phyloP scores from a whole-genome alignment of 495 filamentous ascomycete species.

The Alectoria sarmentosa region DNA sequence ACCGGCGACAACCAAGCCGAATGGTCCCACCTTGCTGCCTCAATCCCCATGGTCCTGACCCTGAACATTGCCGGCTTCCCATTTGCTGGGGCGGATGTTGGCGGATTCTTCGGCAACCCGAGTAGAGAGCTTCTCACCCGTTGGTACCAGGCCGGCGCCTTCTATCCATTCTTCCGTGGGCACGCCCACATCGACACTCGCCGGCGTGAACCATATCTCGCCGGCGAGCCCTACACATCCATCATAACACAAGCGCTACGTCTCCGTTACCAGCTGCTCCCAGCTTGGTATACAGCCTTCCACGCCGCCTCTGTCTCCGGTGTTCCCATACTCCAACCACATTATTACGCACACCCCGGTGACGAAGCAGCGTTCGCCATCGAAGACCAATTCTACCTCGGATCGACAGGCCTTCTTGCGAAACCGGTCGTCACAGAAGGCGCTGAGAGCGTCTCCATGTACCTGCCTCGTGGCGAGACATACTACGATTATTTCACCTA shows the following conservation, averaged over 20 bases:
- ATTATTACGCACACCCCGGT: constrained; percentile 84
- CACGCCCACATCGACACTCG: constrained; percentile 96
- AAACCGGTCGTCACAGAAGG: constrained; percentile 80
- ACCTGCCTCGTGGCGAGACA: constrained; percentile 74
- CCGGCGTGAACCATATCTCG: constrained; percentile 86
- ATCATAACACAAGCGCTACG: constrained; percentile 86
- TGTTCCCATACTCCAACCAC: constrained; percentile 79
- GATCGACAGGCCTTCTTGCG: constrained; percentile 72
- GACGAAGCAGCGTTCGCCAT: constrained; percentile 80
- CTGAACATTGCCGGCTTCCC: constrained; percentile 91
- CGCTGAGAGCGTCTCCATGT: constrained; percentile 66
- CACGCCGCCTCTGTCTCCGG: constrained; percentile 77
- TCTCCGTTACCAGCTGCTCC: constrained; percentile 81
- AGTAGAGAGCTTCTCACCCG: constrained; percentile 81
- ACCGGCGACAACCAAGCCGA: constrained; percentile 93
- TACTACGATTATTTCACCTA: constrained; percentile 96
- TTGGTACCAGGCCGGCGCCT: constrained; percentile 95
- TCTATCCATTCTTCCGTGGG: constrained; percentile 98
- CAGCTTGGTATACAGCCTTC: constrained; percentile 96
- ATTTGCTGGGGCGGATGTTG: constrained; percentile 92
- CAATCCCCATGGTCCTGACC: constrained; percentile 86
- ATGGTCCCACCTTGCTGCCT: constrained; percentile 82
- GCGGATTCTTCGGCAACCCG: constrained; percentile 97
- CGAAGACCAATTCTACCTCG: constrained; percentile 91
- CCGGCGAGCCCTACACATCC: constrained; percentile 71